phyloP scores from a whole-genome alignment of 1,284 basidiomycete genomes.

The Rhodotorula mucilaginosa region DNA sequence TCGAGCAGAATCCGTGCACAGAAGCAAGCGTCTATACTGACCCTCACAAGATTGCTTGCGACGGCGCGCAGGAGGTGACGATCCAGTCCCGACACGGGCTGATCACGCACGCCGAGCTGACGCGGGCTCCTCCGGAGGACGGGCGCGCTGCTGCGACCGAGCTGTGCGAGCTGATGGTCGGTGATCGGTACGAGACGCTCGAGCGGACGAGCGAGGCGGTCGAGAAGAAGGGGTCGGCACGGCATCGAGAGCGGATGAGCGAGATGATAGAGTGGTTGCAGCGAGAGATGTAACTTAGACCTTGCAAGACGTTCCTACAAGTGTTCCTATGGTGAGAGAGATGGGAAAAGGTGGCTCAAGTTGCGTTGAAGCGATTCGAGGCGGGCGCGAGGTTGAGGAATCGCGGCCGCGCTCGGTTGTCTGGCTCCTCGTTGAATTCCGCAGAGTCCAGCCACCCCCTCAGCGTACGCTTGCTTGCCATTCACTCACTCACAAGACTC shows the following conservation, averaged over 20 bases:
- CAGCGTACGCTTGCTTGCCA: conserved; percentile 2
- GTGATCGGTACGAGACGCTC: conserved; percentile 39
- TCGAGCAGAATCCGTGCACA: neutral
- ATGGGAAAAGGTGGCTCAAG: neutral
- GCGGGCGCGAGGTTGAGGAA: neutral
- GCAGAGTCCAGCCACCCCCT: conserved; percentile 11
- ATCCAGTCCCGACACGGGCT: conserved; percentile 54
- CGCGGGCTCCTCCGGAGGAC: conserved; percentile 6
- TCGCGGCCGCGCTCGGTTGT: neutral
- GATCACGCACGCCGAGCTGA: conserved; percentile 47
- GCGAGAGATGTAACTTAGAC: conserved; percentile 20
- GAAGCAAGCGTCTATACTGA: neutral
- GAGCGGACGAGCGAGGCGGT: conserved; percentile 14
- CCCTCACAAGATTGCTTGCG: neutral
- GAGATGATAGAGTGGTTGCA: conserved; percentile 13
- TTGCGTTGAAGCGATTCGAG: neutral
- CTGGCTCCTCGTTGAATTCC: conserved; percentile 12
- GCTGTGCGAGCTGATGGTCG: conserved; percentile 25
- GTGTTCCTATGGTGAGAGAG: too few relatives aligned
- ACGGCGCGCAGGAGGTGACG: conserved; percentile 47
- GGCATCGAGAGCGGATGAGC: conserved; percentile 8
- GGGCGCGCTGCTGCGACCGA: conserved; percentile 10
- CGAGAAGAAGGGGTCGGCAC: neutral
- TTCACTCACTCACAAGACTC: neutral
- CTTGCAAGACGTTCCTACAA: neutral